Evolutionary conservation across 768 basidiomycete genomes (phyloP), one percentile per base, ranked within the genome.

Genomic region (Sistotremastrum suecicum): DNA sequence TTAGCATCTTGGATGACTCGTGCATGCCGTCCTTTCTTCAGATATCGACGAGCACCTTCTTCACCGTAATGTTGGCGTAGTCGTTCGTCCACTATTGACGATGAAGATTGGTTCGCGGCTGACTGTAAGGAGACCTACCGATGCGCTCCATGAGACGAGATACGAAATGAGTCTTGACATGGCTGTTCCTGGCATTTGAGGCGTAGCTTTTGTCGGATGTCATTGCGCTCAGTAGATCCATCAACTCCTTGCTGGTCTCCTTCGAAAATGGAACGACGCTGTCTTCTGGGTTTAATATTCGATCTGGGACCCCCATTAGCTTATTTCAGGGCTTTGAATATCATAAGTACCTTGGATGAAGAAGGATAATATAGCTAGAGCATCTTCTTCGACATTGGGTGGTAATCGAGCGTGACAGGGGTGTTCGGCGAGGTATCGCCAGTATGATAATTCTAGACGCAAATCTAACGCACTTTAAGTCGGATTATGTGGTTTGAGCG

Each of bases 251-350:
- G 41, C 39, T 47, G 38, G 36, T 39, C 9, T 41, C 46, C 40
- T 43, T 47, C 31, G 46, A 47, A 43, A 34, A 47, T 28, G 46
- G 46, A 20, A 41, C 40, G 31, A 47, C 39, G 37, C 46, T 47
- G 11, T 47, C 46, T 35, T 47, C 46, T 3, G 46, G 36, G 29
- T 47, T 33, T 10, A 47, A 32, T 36, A 47, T 20, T 3, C 46
- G 46, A 32, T 47, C 46, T 47, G 31, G 30, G 34, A 28, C 7
- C 9, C 28, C 3, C 10, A 36, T 3, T n/a, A 33, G 20, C 20
- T 42, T 6, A 7, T 29, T 41, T 3, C 29, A n/a, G 40, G 33
- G 12, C 40, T 20, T 9, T 9, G 5, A 3, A 4, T 41, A 7
- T 9, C 10, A 7, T 46, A 20, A 12, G 29, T 36, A 47, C 46